Conservation (phyloP, 2,329 filamentous ascomycete species). For the Tolypocladium capitatum region DNA sequence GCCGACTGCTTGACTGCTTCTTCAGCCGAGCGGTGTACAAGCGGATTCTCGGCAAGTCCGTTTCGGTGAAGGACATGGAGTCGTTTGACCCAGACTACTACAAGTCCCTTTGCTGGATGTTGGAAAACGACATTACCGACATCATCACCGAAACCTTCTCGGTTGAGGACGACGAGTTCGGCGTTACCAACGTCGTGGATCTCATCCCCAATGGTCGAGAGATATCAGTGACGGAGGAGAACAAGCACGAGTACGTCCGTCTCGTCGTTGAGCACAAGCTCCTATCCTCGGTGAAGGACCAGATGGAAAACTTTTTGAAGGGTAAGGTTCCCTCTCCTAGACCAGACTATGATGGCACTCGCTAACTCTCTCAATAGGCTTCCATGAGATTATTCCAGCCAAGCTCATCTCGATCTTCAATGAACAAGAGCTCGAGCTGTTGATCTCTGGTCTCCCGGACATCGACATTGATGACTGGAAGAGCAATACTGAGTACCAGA, state of each 20-base stretch:
- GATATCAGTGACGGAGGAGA: constrained; percentile 89
- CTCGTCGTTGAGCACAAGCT: constrained; percentile 90
- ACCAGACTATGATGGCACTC: not conserved
- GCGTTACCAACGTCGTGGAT: constrained; percentile 76
- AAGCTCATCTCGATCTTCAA: constrained; percentile 96
- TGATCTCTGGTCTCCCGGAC: constrained; percentile 93
- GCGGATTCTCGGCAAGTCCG: constrained; percentile 84
- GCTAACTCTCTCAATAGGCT: constrained; percentile 39
- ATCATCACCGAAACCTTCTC: constrained; percentile 96
- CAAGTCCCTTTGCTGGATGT: constrained; percentile 96
- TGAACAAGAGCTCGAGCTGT: constrained; percentile 88
- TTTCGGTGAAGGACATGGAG: constrained; percentile 98
- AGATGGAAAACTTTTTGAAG: constrained; percentile 84
- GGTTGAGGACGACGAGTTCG: constrained; percentile 86
- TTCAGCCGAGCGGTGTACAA: constrained; percentile 99
- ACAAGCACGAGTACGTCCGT: constrained; percentile 96
- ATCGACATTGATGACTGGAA: constrained; percentile 99
- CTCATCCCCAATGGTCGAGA: constrained; percentile 79
- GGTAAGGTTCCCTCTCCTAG: constrained; percentile 32
- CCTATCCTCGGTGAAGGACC: constrained; percentile 80
- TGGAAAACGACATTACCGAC: constrained; percentile 96
- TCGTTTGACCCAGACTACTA: constrained; percentile 97
- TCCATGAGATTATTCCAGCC: constrained; percentile 95
- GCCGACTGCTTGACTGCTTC: constrained; percentile 90
- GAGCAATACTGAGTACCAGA: constrained; percentile 96